phyloP scores from a whole-genome alignment of 1,139 yeast species.

The Diutina sp. region DNA sequence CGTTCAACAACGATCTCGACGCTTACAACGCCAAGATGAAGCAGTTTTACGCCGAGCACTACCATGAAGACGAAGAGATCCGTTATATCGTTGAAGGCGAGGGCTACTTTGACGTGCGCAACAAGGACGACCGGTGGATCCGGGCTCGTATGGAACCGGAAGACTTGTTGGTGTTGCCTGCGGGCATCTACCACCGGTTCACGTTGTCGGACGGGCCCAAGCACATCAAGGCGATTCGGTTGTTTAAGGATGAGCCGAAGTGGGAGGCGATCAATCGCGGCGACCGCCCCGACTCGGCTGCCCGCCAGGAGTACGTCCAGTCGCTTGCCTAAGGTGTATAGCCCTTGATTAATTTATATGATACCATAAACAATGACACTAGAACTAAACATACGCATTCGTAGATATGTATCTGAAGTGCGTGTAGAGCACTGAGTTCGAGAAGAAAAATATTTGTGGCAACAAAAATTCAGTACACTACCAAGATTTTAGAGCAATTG shows the following conservation, averaged over 20 bases:
- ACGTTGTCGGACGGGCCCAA: conserved; percentile 50
- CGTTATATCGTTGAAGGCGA: conserved; percentile 81
- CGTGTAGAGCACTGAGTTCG: too few relatives aligned
- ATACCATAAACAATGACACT: too few relatives aligned
- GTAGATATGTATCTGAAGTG: too few relatives aligned
- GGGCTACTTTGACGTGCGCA: conserved; percentile 86
- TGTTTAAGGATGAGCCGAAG: conserved; percentile 91
- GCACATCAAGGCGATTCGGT: conserved; percentile 63
- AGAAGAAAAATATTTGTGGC: too few relatives aligned
- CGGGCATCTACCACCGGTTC: conserved; percentile 89
- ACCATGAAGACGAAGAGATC: conserved; percentile 96
- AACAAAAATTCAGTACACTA: too few relatives aligned
- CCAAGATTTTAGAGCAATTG: too few relatives aligned
- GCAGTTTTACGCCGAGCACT: conserved; percentile 72
- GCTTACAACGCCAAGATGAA: conserved; percentile 55
- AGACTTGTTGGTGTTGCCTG: conserved; percentile 70
- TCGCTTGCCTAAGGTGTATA: conserved; percentile 9
- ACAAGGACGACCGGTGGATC: conserved; percentile 61
- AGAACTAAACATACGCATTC: too few relatives aligned
- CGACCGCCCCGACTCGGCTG: conserved; percentile 15
- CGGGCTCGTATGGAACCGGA: conserved; percentile 50
- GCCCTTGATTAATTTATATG: background rate
- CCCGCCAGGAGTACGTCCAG: conserved; percentile 19
- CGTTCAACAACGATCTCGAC: conserved; percentile 49
- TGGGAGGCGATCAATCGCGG: conserved; percentile 82